Conservation (phyloP, 176 grass and related monocot genomes). For the Paspalum notatum region DNA sequence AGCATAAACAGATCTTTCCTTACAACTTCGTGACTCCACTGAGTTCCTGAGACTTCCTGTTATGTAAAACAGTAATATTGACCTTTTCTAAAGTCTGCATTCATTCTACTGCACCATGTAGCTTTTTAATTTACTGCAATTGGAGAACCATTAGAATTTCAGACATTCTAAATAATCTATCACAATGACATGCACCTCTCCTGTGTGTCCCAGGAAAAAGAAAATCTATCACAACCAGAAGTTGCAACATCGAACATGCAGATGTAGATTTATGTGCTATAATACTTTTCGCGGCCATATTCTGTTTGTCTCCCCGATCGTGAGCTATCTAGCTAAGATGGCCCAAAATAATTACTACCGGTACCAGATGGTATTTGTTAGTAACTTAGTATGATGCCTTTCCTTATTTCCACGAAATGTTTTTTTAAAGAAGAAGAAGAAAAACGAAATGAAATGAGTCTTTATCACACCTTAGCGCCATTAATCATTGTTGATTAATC, state of each 20-base stretch:
- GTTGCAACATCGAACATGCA: too few species aligned
- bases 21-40: not conserved
- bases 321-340: not conserved
- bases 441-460: too few species aligned
- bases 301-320: not conserved
- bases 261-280: not conserved
- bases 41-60: not conserved
- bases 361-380: not conserved
- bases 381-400: not conserved
- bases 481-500: constrained; percentile 4
- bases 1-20: not conserved
- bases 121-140: not conserved
- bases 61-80: not conserved
- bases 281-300: not conserved
- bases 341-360: not conserved
- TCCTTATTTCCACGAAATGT: not conserved
- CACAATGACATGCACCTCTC: too few species aligned
- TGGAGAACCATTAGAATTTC: not conserved
- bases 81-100: not conserved
- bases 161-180: not conserved
- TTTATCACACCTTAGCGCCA: too few species aligned
- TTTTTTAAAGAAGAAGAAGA: too few species aligned
- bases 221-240: too few species aligned
- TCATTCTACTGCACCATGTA: constrained; percentile 6
- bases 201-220: too few species aligned